Conservation (phyloP, 148 eudicot genomes). For the Amaranthus palmeri region DNA sequence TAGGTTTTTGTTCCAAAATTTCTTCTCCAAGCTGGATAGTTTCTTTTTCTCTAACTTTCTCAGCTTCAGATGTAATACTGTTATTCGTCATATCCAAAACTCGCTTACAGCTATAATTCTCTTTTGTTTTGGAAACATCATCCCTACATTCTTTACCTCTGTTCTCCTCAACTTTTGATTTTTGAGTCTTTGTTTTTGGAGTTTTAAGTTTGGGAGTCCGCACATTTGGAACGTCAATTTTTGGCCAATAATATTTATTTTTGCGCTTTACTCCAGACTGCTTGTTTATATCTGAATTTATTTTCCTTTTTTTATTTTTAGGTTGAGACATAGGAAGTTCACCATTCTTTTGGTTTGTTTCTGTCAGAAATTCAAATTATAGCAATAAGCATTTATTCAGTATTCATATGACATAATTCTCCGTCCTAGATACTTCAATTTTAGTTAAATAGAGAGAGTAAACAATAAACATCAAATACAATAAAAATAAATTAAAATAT, state of each 20-base stretch:
- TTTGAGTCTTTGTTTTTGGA: constrained; percentile 16
- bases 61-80: background rate
- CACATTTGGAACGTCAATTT: constrained; percentile 17
- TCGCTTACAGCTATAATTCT: background rate
- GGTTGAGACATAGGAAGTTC: background rate
- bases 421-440: too few relatives aligned
- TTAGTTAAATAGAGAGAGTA: too few relatives aligned
- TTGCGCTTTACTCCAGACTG: constrained; percentile 19
- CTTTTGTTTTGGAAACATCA: background rate
- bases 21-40: background rate
- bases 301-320: constrained; percentile 11
- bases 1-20: background rate
- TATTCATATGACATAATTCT: too few relatives aligned
- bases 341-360: too few relatives aligned
- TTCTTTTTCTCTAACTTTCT: background rate
- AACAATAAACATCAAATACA: too few relatives aligned
- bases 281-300: background rate
- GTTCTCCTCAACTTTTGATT: background rate
- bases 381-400: too few relatives aligned
- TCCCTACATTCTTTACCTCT: background rate
- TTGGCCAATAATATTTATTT: constrained; percentile 27
- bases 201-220: constrained; percentile 22
- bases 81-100: background rate
- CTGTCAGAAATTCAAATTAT: too few relatives aligned
- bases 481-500: too few relatives aligned